Percentiles rank a stretch among this genome's conserved stretches.
Conservation (phyloP, 2,329 filamentous ascomycete genomes). For the Thelonectria blattea region DNA sequence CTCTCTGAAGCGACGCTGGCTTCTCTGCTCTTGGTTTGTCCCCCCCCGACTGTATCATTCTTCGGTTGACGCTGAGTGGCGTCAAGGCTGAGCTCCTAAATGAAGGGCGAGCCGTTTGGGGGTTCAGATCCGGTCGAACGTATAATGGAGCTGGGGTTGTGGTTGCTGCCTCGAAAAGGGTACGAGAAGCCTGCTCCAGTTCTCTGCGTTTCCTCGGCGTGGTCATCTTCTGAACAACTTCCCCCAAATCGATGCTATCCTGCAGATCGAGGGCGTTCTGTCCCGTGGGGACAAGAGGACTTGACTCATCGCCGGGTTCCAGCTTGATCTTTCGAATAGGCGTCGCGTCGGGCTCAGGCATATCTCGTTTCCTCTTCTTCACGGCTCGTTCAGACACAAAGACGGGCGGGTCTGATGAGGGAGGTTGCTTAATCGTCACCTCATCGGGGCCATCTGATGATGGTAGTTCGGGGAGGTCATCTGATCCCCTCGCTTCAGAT, state of each 20-base stretch:
- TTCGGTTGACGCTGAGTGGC: slow-evolving; percentile 46
- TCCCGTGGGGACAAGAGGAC: slow-evolving; percentile 35
- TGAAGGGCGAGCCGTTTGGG: slow-evolving; percentile 29
- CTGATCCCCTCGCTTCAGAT: slow-evolving; percentile 29
- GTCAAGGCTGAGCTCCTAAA: slow-evolving; percentile 42
- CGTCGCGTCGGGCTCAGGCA: slow-evolving; percentile 29
- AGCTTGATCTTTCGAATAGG: slow-evolving; percentile 49
- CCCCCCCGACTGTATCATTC: slow-evolving; percentile 29
- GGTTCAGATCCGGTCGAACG: slow-evolving; percentile 26
- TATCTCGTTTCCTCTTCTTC: slow-evolving; percentile 53
- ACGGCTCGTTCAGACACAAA: slow-evolving; percentile 58
- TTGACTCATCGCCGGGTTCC: slow-evolving; percentile 44
- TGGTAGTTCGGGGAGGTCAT: slow-evolving; percentile 35
- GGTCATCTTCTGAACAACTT: slow-evolving; percentile 41
- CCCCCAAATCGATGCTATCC: slow-evolving; percentile 65
- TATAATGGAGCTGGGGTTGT: slow-evolving; percentile 29
- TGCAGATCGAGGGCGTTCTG: slow-evolving; percentile 45
- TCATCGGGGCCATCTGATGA: slow-evolving; percentile 8
- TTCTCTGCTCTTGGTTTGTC: slow-evolving; percentile 25
- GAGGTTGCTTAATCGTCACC: slow-evolving; percentile 54
- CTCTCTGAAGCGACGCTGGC: slow-evolving; percentile 19
- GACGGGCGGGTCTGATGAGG: slow-evolving; percentile 59
- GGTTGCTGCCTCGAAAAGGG: slow-evolving; percentile 15
- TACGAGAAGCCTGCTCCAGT: slow-evolving; percentile 21
- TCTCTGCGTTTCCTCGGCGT: slow-evolving; percentile 46